phyloP scores from a whole-genome alignment of 345 rosid species.

The Raphanus raphanistrum region DNA sequence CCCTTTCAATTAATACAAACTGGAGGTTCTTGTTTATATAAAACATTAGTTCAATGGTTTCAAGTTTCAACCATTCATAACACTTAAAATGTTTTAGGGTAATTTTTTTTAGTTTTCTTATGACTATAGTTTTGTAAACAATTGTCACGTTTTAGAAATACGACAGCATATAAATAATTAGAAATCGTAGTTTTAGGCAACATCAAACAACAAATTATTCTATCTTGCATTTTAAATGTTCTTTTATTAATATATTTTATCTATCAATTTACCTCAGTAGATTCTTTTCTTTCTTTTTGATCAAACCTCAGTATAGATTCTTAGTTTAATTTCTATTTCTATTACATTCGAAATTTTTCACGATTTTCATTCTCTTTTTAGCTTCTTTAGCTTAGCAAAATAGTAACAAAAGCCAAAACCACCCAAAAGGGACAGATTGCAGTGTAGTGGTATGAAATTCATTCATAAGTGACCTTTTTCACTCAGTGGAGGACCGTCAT shows the following conservation, averaged over 20 bases:
- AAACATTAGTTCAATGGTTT: neutral
- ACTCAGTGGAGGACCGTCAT: neutral
- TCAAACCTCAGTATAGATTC: too few species aligned
- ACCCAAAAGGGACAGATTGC: constrained; percentile 11
- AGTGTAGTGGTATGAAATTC: constrained; percentile 25
- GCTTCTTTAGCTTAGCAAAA: neutral
- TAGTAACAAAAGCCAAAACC: constrained; percentile 14
- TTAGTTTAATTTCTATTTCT: neutral
- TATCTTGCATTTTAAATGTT: neutral
- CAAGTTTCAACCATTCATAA: neutral
- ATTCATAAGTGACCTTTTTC: constrained; percentile 15
- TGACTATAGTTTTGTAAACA: neutral
- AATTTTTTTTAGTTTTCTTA: neutral
- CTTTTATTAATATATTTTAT: neutral
- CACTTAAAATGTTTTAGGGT: neutral
- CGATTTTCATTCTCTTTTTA: neutral
- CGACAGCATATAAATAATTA: neutral
- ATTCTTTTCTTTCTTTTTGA: neutral
- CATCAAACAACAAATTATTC: neutral
- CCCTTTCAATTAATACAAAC: neutral
- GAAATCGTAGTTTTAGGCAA: neutral
- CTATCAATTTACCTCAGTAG: neutral
- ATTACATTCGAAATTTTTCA: neutral
- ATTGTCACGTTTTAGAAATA: neutral
- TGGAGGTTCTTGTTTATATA: neutral